Conservation (phyloP, 2,329 filamentous ascomycete genomes). For the Neonectria punicea region DNA sequence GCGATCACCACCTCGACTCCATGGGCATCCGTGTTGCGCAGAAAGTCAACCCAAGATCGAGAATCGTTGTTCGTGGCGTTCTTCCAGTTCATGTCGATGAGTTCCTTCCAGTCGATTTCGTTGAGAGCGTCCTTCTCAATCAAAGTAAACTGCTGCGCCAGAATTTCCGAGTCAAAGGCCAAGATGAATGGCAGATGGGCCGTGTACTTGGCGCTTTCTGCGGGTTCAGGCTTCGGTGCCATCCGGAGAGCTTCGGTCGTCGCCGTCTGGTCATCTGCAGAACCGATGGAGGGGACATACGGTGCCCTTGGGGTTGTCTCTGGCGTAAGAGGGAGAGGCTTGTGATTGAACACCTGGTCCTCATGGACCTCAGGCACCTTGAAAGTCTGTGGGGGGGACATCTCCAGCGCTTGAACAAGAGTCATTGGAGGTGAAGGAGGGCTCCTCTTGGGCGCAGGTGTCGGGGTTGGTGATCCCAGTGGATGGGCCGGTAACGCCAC, state of each 20-base stretch:
- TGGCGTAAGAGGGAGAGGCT: slow-evolving; percentile 54
- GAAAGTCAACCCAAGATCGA: slow-evolving; percentile 84
- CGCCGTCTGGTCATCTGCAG: slow-evolving; percentile 39
- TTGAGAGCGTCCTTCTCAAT: slow-evolving; percentile 88
- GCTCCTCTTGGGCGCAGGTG: slow-evolving; percentile 45
- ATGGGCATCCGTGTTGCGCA: slow-evolving; percentile 75
- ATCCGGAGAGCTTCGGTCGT: slow-evolving; percentile 51
- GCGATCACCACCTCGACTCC: slow-evolving; percentile 87
- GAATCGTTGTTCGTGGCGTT: slow-evolving; percentile 71
- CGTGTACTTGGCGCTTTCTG: slow-evolving; percentile 53
- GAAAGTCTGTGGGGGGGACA: slow-evolving; percentile 39
- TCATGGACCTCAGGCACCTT: slow-evolving; percentile 40
- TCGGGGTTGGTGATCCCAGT: slow-evolving; percentile 45
- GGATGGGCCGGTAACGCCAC: slow-evolving; percentile 49
- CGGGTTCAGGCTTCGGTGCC: slow-evolving; percentile 45
- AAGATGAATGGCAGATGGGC: slow-evolving; percentile 83
- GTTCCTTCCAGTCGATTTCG: slow-evolving; percentile 88
- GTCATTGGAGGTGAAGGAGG: slow-evolving; percentile 45
- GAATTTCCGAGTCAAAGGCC: slow-evolving; percentile 80
- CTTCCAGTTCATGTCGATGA: slow-evolving; percentile 87
- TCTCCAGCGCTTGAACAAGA: slow-evolving; percentile 41
- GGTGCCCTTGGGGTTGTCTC: slow-evolving; percentile 59
- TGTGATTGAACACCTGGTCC: slow-evolving; percentile 38
- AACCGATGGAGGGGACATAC: slow-evolving; percentile 43
- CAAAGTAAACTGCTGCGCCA: slow-evolving; percentile 85